phyloP scores from a whole-genome alignment of 345 rosid species.

The Orychophragmus violaceus region DNA sequence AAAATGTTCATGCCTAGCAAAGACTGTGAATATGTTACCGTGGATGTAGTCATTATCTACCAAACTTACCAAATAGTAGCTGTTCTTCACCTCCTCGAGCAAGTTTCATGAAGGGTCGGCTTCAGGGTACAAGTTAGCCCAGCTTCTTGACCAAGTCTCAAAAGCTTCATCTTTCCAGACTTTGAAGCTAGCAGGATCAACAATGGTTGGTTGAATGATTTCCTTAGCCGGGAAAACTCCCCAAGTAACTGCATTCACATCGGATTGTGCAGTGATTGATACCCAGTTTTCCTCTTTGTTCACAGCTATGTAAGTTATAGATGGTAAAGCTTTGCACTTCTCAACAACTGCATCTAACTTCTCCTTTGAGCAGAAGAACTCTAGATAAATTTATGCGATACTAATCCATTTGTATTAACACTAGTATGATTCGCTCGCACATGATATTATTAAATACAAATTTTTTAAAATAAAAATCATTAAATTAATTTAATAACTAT shows the following conservation, averaged over 20 bases:
- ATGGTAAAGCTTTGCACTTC: constrained; percentile 58
- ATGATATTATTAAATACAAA: no score
- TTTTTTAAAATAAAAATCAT: no score
- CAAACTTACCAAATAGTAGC: constrained; percentile 75
- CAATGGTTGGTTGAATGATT: constrained; percentile 87
- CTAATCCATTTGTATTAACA: no score
- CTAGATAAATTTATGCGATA: no score
- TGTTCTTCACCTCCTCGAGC: constrained; percentile 75
- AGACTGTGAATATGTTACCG: constrained; percentile 28
- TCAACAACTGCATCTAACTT: constrained; percentile 56
- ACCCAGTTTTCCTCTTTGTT: constrained; percentile 57
- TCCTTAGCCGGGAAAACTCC: constrained; percentile 92
- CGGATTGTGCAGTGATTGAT: constrained; percentile 42
- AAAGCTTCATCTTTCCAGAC: constrained; percentile 99
- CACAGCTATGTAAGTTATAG: constrained; percentile 63
- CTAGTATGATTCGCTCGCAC: no score
- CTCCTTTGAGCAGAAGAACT: constrained; percentile 84
- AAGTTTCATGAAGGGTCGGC: constrained; percentile 54
- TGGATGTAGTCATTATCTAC: constrained; percentile 31
- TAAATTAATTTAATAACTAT: no score
- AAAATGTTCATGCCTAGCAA: no score
- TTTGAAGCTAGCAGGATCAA: constrained; percentile 81
- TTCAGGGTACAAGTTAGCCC: constrained; percentile 74
- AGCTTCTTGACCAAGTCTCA: constrained; percentile 80
- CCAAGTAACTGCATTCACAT: constrained; percentile 93